Base-by-base conservation (phyloP, 2,329 filamentous ascomycete genomes). In the Rutstroemia sp. region DNA sequence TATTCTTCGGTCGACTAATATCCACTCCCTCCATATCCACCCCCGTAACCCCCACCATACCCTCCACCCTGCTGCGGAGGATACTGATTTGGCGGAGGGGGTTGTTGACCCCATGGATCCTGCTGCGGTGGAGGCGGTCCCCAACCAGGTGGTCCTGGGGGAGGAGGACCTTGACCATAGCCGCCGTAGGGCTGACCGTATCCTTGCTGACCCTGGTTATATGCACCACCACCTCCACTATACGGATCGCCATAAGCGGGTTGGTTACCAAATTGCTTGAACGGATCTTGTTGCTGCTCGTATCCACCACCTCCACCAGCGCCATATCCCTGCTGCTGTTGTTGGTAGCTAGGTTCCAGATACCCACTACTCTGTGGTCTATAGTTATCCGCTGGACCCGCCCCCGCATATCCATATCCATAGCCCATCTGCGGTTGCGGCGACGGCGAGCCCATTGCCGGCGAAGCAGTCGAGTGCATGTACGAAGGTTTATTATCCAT, bases 401-500 rank as follows among this genome's bases (percentile, higher is more conserved):
- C 56, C 4, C 62, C 49, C 7, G 48, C 14, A 52, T 65, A 65
- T 45, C 66, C 58, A 48, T 67, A 65, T 2, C 65, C 65, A 37
- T 66, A 70, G 21, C 62, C 57, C 34, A 66, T 63, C 18, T 61
- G 60, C 18, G 63, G 58, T 9, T 58, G 59, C 16, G 58, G 54
- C 10, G 66, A 59, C 16, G 66, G 60, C 4, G 67, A 65, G 23
- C 62, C 61, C 9, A 63, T 57, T 46, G 59, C 58, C 27, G 58
- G 67, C 49, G 39, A 67, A 46, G 62, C 39, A 42, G 19, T 7
- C 6, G 16, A 46, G 6, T 56, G 34, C 42, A 45, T 42, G 23
- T 52, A 42, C n/a, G 54, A 37, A 59, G 52, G 72, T 65, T 73
- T 70, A 19, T 71, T 71, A 57, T 80, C 75, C 4, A 72, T 71